phyloP scores from a whole-genome alignment of 257 asterid species.

The Capsicum rhomboideum region DNA sequence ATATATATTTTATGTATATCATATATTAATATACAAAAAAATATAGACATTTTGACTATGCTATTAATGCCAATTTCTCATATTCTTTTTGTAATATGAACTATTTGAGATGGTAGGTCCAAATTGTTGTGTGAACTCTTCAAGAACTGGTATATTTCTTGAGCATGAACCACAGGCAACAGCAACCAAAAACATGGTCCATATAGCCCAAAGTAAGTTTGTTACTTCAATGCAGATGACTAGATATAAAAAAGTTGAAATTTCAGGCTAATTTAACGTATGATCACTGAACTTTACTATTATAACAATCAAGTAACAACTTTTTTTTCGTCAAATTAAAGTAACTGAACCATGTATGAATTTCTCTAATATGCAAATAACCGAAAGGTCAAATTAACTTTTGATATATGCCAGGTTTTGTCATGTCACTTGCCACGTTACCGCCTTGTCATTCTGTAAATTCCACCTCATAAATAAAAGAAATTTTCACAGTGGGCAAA shows the following conservation, averaged over 20 bases:
- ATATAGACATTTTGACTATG: neutral
- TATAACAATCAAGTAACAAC: too few relatives aligned
- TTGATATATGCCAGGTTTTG: neutral
- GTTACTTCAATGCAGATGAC: neutral
- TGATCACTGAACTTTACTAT: neutral
- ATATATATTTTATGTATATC: too few relatives aligned
- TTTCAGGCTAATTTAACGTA: neutral
- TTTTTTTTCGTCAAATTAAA: too few relatives aligned
- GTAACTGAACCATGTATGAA: neutral
- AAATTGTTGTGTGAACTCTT: conserved; percentile 60
- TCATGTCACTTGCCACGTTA: neutral
- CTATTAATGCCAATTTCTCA: neutral
- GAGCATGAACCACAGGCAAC: conserved; percentile 52
- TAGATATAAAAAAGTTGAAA: neutral
- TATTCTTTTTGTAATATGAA: neutral
- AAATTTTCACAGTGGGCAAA: neutral
- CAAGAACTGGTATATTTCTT: conserved; percentile 25
- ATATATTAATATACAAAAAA: neutral
- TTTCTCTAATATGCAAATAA: neutral
- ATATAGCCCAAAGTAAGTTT: conserved; percentile 61
- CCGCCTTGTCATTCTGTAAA: neutral
- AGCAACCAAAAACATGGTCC: conserved; percentile 68
- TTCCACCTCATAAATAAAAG: neutral
- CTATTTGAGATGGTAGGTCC: conserved; percentile 29
- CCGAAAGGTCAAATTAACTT: neutral